Conservation (phyloP, 257 asterid genomes). For the Solanum chilense region DNA sequence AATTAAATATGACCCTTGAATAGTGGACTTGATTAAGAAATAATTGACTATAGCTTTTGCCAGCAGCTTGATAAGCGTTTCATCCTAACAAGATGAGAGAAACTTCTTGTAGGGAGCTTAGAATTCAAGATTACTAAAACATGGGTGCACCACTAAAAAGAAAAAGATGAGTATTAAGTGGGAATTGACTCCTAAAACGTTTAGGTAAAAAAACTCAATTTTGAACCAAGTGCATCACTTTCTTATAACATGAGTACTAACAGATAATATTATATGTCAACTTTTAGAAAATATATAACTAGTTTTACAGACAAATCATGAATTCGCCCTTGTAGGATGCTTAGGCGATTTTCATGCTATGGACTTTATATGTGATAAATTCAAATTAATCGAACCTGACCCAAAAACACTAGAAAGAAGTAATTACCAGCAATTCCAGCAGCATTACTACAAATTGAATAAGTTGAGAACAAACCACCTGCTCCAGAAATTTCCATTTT, state of each 20-base stretch:
- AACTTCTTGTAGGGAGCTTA: too few relatives aligned
- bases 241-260: background rate
- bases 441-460: background rate
- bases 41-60: background rate
- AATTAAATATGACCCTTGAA: background rate
- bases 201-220: background rate
- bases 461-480: background rate
- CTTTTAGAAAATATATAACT: background rate
- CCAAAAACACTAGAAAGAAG: background rate
- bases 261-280: background rate
- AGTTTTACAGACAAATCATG: background rate
- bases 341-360: background rate
- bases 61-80: background rate
- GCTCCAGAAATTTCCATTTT: background rate
- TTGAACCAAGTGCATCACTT: background rate
- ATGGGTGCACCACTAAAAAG: too few relatives aligned
- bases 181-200: background rate
- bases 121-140: too few relatives aligned
- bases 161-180: background rate
- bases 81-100: fast-evolving
- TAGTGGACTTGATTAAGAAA: too few relatives aligned
- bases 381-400: background rate
- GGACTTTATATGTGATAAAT: background rate
- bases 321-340: background rate
- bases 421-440: background rate